Percentiles rank a stretch among this genome's conserved stretches.
These are phyloP conservation scores for Talaromyces thailandensis DNA, from an alignment of 495 filamentous ascomycete species.

Conservation along the genomic window DNA sequence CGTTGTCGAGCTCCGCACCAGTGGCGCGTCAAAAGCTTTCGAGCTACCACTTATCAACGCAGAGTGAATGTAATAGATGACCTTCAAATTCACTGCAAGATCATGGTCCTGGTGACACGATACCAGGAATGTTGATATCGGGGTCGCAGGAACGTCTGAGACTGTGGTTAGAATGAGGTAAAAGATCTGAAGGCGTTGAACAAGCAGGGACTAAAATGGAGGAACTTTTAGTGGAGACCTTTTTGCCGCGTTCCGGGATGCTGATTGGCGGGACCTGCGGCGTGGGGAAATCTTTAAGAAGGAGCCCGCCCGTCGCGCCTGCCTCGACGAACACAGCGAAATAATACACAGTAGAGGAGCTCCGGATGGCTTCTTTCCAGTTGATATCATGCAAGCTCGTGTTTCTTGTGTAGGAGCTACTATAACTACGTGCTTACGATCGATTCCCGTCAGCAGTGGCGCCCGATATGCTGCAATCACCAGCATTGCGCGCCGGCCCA, in stretches of 20 bases:
- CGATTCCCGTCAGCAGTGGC: constrained; percentile 11
- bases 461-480: constrained; percentile 22
- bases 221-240: constrained; percentile 1
- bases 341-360: no score
- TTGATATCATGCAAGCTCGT: constrained; percentile 1
- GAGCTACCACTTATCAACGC: background rate
- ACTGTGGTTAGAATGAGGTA: background rate
- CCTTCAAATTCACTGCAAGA: background rate
- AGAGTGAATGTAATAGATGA: background rate
- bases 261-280: background rate
- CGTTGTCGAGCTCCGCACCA: constrained; percentile 6
- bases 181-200: background rate
- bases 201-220: background rate
- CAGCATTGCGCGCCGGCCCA: constrained; percentile 23
- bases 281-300: constrained; percentile 13
- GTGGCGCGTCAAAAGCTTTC: constrained; percentile 3
- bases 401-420: background rate
- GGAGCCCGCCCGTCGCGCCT: background rate
- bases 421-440: background rate
- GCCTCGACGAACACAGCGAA: background rate
- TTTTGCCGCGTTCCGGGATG: background rate
- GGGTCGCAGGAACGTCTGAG: background rate
- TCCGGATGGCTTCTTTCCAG: background rate
- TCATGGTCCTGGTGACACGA: background rate
- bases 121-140: background rate